Evolutionary conservation across 2,329 filamentous ascomycete species (phyloP).

Genomic region (Phialocephala subalpina): DNA sequence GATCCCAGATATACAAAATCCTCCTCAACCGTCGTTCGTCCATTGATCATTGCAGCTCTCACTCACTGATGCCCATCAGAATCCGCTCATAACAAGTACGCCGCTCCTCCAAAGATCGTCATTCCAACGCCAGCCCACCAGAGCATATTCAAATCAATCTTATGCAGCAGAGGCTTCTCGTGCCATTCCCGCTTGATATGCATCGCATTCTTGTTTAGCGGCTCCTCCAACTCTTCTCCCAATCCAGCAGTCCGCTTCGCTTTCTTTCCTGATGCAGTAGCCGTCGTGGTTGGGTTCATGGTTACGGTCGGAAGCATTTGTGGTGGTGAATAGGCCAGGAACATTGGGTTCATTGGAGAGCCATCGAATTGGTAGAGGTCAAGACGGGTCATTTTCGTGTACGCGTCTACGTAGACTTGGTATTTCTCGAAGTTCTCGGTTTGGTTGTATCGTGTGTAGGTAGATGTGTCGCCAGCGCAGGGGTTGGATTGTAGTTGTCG

Average conservation of each 20-base stretch:
- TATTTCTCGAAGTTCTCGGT: slow-evolving; percentile 62
- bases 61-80: not conserved
- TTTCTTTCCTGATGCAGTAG: slow-evolving; percentile 46
- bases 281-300: slow-evolving; percentile 60
- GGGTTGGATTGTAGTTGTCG: slow-evolving; percentile 72
- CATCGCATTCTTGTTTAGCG: slow-evolving; percentile 43
- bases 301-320: slow-evolving; percentile 75
- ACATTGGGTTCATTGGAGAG: slow-evolving; percentile 72
- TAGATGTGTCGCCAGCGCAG: slow-evolving; percentile 58
- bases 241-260: slow-evolving; percentile 44
- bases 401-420: slow-evolving; percentile 60
- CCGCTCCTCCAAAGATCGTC: slow-evolving; percentile 44
- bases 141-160: slow-evolving; percentile 40
- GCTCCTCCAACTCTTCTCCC: slow-evolving; percentile 49
- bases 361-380: slow-evolving; percentile 72
- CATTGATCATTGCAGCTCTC: not conserved
- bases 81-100: slow-evolving; percentile 42
- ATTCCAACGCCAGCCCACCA: slow-evolving; percentile 46
- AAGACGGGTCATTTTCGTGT: slow-evolving; percentile 68
- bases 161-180: slow-evolving; percentile 31
- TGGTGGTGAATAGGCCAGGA: slow-evolving; percentile 67
- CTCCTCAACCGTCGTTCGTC: slow-evolving; percentile 11
- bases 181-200: slow-evolving; percentile 39
- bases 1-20: slow-evolving; percentile 30
- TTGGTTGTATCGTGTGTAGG: slow-evolving; percentile 74